Conservation (phyloP, 2,329 filamentous ascomycete genomes). For the Alternaria ventricosa region DNA sequence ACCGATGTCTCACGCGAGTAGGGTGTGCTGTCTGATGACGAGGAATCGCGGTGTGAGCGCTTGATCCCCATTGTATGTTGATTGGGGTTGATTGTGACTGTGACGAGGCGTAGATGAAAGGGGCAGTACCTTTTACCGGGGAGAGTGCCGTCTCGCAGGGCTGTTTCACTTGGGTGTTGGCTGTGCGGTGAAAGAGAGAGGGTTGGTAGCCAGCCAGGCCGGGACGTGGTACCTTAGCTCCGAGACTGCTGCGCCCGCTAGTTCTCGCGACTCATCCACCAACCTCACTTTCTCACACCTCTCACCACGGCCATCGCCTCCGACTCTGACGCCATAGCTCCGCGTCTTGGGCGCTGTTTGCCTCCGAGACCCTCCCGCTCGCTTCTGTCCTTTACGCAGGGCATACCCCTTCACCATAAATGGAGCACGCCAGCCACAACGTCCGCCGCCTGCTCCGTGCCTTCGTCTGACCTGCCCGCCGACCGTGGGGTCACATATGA, state of each 20-base stretch:
- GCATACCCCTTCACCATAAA: conserved; percentile 56
- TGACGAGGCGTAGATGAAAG: conserved; percentile 22
- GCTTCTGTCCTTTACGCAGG: conserved; percentile 44
- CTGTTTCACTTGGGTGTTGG: conserved; percentile 4
- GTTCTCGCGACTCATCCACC: conserved; percentile 18
- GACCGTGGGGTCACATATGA: conserved; percentile 59
- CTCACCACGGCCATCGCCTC: conserved; percentile 17
- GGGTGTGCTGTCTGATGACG: conserved; percentile 46
- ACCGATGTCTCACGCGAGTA: conserved; percentile 38
- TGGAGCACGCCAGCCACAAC: conserved; percentile 62
- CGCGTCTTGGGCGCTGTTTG: conserved; percentile 37
- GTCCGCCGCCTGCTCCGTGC: conserved; percentile 57
- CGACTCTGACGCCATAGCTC: conserved; percentile 18
- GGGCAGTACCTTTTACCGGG: conserved; percentile 35
- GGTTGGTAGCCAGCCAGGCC: background rate
- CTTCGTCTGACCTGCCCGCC: conserved; percentile 64
- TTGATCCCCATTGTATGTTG: conserved; percentile 60
- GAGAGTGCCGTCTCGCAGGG: conserved; percentile 10
- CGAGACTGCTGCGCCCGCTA: conserved; percentile 11
- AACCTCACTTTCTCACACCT: conserved; percentile 21
- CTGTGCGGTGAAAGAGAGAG: background rate
- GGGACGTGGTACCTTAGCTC: conserved; percentile 12
- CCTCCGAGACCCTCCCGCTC: conserved; percentile 26
- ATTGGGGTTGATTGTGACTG: conserved; percentile 15
- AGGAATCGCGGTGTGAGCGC: conserved; percentile 62